Conservation (phyloP, 1,284 basidiomycete genomes). For the Leccinum pachyderme region DNA sequence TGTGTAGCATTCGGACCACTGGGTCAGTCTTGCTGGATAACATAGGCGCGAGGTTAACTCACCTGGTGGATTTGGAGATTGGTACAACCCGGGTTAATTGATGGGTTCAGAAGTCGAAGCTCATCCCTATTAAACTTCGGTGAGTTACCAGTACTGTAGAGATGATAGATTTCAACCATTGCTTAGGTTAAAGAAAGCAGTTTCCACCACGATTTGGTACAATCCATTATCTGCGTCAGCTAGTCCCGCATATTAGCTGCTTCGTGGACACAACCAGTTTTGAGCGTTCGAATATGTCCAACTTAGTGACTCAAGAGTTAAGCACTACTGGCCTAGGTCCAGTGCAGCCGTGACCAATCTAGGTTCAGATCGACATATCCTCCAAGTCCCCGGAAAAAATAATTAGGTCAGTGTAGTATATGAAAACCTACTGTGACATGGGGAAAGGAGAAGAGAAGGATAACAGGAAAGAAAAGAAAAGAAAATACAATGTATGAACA, state of each 20-base stretch:
- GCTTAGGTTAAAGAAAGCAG: too few species aligned
- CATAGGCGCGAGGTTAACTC: neutral
- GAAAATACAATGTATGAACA: slow-evolving; percentile 5
- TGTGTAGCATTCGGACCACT: neutral
- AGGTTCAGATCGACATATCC: neutral
- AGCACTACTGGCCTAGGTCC: too few species aligned
- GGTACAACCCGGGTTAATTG: neutral
- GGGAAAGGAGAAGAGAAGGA: neutral
- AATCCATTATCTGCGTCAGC: too few species aligned
- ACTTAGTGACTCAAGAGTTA: too few species aligned
- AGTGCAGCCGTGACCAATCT: neutral
- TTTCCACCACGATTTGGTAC: too few species aligned
- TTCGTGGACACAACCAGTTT: neutral
- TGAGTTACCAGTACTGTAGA: too few species aligned
- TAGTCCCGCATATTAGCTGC: neutral
- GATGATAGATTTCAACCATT: too few species aligned
- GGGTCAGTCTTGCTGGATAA: neutral
- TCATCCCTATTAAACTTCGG: neutral
- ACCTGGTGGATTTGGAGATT: neutral
- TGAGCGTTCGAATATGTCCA: too few species aligned
- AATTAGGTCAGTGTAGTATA: slow-evolving; percentile 29
- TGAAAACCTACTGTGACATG: slow-evolving; percentile 30
- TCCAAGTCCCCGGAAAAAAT: neutral
- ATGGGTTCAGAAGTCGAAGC: neutral
- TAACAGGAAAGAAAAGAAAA: neutral